Evolutionary conservation across 352 stramenopile genomes (phyloP), one percentile per base, ranked within the genome.

Genomic region (Thraustotheca clavata): DNA sequence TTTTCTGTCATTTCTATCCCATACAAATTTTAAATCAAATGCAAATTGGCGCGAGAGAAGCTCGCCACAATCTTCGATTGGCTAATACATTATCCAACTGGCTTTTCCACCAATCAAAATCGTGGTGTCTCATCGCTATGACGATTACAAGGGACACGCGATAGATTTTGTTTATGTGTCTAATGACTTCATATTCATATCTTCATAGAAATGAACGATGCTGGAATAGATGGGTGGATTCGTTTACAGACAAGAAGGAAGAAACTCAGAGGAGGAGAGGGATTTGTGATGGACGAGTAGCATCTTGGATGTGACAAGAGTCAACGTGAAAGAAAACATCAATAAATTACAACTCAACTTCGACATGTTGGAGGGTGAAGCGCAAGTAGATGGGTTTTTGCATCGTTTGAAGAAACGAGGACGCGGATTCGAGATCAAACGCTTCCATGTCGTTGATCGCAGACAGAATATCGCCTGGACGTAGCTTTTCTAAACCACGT

Each of bases 301-400:
- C n/a, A n/a, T n/a, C n/a, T n/a, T n/a, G n/a, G n/a, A n/a, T n/a
- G n/a, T n/a, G n/a, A n/a, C n/a, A n/a, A n/a, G n/a, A n/a, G n/a
- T n/a, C n/a, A n/a, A n/a, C n/a, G n/a, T n/a, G n/a, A n/a, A n/a
- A n/a, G n/a, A n/a, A n/a, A n/a, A n/a, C n/a, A n/a, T n/a, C n/a
- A n/a, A n/a, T n/a, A n/a, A n/a, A n/a, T n/a, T 40, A 65, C 24
- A 65, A 26, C 29, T 65, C 57, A 20, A 41, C 57, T 32, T 65
- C 57, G 3, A 43, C 47, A 33, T 65, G 46, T 48, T 54, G 57
- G 27, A 65, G 57, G 29, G 47, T 54, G 38, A 65, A 65, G 0
- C 26, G 35, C 11, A 65, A 32, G 11, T 20, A 43, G 11, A 49
- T 32, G 41, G 57, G 57, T 46, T 65, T 65, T 18, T 34, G 27